phyloP scores from a whole-genome alignment of 495 filamentous ascomycete species.

The Amphirosellinia nigrospora region DNA sequence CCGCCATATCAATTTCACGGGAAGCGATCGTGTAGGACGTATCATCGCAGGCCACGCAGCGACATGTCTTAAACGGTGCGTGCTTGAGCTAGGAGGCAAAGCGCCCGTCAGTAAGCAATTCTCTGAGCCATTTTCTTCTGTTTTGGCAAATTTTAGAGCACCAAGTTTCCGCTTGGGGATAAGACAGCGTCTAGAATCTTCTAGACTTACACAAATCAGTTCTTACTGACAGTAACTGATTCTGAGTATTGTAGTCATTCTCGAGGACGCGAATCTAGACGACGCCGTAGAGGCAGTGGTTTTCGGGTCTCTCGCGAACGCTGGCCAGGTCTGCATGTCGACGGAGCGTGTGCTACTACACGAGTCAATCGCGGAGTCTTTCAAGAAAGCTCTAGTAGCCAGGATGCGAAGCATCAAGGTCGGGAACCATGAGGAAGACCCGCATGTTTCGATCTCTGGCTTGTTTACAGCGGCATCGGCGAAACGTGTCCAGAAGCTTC shows the following conservation, averaged over 20 bases:
- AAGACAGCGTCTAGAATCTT: too few species aligned
- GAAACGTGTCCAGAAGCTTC: conserved; percentile 60
- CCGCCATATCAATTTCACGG: conserved; percentile 54
- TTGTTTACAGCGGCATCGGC: conserved; percentile 61
- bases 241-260: too few species aligned
- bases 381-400: conserved; percentile 35
- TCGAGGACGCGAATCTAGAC: conserved; percentile 44
- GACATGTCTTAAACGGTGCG: conserved; percentile 61
- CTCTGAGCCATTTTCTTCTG: too few species aligned
- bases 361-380: conserved; percentile 33
- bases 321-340: conserved; percentile 47
- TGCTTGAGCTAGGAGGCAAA: conserved; percentile 50
- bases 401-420: conserved; percentile 32
- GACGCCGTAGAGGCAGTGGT: conserved; percentile 43
- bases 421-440: conserved; percentile 46
- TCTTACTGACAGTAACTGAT: too few species aligned
- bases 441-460: conserved; percentile 52
- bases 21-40: conserved; percentile 42
- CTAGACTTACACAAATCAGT: too few species aligned
- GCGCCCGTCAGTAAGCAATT: conserved; percentile 41
- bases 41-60: conserved; percentile 55
- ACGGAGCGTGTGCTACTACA: conserved; percentile 44
- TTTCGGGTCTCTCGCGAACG: conserved; percentile 40
- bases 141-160: too few species aligned
- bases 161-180: too few species aligned